Conservation (phyloP, 768 basidiomycete genomes). For the Pleurotus cornucopiae region DNA sequence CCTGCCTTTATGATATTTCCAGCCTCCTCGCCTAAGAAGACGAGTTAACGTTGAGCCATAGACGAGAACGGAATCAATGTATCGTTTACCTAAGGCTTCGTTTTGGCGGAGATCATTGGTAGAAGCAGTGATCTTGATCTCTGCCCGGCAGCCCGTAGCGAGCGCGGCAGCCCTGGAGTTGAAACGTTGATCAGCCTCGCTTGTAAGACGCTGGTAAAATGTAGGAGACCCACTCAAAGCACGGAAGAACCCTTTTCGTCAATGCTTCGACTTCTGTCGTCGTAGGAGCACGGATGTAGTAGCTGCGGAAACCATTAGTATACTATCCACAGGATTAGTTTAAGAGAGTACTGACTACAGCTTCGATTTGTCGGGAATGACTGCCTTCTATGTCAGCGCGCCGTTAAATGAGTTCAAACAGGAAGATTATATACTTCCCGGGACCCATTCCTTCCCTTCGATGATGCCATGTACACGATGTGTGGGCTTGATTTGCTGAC, state of each 20-base stretch:
- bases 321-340: too few species aligned
- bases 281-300: conserved; percentile 70
- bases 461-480: conserved; percentile 81
- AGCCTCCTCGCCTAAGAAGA: conserved; percentile 56
- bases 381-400: conserved; percentile 27
- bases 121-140: conserved; percentile 28
- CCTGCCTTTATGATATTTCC: conserved; percentile 55
- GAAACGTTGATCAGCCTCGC: not conserved
- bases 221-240: conserved; percentile 56
- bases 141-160: conserved; percentile 59
- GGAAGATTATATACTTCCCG: conserved; percentile 48
- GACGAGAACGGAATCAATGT: not conserved
- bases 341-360: conserved; percentile 44
- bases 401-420: not conserved
- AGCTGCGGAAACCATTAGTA: conserved; percentile 24
- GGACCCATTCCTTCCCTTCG: conserved; percentile 69
- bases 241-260: conserved; percentile 57
- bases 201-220: not conserved
- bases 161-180: conserved; percentile 54
- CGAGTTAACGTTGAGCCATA: not conserved
- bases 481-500: conserved; percentile 78
- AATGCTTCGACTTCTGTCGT: conserved; percentile 56
- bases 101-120: conserved; percentile 67
- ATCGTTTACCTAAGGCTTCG: conserved; percentile 45
- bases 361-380: conserved; percentile 80